Evolutionary conservation across 2,329 filamentous ascomycete genomes (phyloP).

Genomic region (Talaromyces sp.): DNA sequence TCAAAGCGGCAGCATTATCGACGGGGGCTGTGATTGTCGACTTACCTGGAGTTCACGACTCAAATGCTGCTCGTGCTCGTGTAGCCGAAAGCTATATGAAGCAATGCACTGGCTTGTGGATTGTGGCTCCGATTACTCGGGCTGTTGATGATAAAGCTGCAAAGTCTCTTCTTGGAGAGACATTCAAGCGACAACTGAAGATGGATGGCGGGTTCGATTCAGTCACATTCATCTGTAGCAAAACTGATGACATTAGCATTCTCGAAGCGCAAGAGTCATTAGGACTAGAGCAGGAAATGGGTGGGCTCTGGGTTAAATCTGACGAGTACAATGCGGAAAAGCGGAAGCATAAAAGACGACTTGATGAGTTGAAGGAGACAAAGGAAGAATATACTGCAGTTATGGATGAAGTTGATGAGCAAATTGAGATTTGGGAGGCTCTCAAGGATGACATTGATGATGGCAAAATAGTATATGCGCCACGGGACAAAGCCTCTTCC

Average conservation of each 20-base stretch:
- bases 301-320: constrained; percentile 19
- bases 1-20: constrained; percentile 49
- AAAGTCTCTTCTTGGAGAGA: constrained; percentile 53
- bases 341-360: constrained; percentile 59
- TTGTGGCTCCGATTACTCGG: constrained; percentile 60
- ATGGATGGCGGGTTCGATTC: constrained; percentile 54
- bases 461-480: constrained; percentile 42
- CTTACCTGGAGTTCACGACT: constrained; percentile 58
- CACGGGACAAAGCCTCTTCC: not conserved
- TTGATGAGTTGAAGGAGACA: constrained; percentile 55
- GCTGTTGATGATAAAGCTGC: constrained; percentile 60
- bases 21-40: constrained; percentile 58
- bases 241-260: constrained; percentile 59
- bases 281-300: constrained; percentile 34
- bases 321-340: constrained; percentile 18
- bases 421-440: constrained; percentile 47
- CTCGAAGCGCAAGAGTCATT: constrained; percentile 45
- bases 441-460: constrained; percentile 36
- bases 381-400: constrained; percentile 46
- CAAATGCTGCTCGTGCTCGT: constrained; percentile 57
- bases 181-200: constrained; percentile 58
- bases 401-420: constrained; percentile 32
- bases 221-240: constrained; percentile 61
- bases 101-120: constrained; percentile 58
- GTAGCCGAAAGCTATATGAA: constrained; percentile 60